Evolutionary conservation across 164 flowering plant genomes (phyloP), one percentile per base, ranked within the genome.

Genomic region (Cinnamomum micranthum): DNA sequence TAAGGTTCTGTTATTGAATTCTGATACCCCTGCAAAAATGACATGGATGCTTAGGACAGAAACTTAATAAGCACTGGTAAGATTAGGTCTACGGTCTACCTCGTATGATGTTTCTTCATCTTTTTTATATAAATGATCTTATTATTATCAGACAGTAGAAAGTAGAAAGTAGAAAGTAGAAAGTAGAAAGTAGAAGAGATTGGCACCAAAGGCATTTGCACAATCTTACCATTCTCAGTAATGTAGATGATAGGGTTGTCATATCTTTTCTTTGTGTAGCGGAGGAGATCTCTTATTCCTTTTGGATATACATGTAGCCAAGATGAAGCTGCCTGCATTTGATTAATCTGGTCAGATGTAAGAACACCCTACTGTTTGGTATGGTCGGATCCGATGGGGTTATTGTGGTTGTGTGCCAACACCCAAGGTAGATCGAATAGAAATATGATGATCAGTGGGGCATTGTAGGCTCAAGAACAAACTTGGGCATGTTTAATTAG

Each of bases 141-240:
- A 41, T 7, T 41, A 41, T 41, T 6, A 41, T 41, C 47, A 41
- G 47, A 31, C 4, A 31, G 6, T 13, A 52, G 58, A 51, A 51
- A 15, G 19, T 4, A 12, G 58, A 12, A 52, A 15, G 19, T 52
- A 4, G 12, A 55, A 28, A 13, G 47, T 15, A 27, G 0, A n/a
- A n/a, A n/a, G n/a, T n/a, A n/a, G 25, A 33, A 25, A 31, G 33
- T 31, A 4, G 5, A 55, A 20, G n/a, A 55, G n/a, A 41, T 9
- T 41, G 9, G 11, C 10, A 41, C 47, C 47, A 55, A 55, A 55
- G n/a, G 17, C 17, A 6, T 15, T 14, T 55, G 60, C 6, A 55
- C 17, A 4, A 19, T 15, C 28, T 24, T 80, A 89, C 93, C 93
- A 72, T 88, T 89, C 69, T 89, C 93, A 1, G 93, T 87, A 19